phyloP scores from a whole-genome alignment of 2,329 filamentous ascomycete genomes.

The Colletotrichum salicis region DNA sequence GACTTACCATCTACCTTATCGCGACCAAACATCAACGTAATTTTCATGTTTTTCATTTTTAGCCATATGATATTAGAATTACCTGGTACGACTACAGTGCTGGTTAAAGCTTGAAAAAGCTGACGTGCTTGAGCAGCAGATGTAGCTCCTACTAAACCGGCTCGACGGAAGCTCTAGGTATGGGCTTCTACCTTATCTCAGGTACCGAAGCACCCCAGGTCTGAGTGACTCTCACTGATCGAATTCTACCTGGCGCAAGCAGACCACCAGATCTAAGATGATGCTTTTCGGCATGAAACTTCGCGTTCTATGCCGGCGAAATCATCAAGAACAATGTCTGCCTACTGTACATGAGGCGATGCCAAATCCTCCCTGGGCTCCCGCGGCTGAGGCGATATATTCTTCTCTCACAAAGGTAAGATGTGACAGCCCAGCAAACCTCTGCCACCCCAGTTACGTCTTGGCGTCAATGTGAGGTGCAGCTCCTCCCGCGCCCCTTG shows the following conservation, averaged over 20 bases:
- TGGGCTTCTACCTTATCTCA: too few relatives aligned
- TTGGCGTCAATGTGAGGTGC: constrained; percentile 78
- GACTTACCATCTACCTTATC: too few relatives aligned
- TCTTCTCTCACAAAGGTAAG: constrained; percentile 71
- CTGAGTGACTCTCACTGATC: background rate
- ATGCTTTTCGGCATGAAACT: background rate
- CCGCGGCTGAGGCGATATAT: background rate
- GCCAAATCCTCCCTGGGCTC: background rate
- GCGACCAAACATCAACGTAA: too few relatives aligned
- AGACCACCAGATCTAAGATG: too few relatives aligned
- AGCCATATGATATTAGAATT: too few relatives aligned
- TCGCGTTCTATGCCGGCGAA: background rate
- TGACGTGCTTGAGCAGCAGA: too few relatives aligned
- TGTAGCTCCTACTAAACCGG: too few relatives aligned
- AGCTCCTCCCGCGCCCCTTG: constrained; percentile 64
- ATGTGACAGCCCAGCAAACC: constrained; percentile 93
- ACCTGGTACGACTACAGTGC: too few relatives aligned
- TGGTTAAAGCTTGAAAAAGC: too few relatives aligned
- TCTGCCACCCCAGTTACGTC: constrained; percentile 87
- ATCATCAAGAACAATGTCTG: background rate
- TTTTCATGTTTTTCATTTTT: too few relatives aligned
- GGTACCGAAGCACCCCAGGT: background rate
- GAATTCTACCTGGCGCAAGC: background rate
- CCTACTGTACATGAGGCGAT: background rate
- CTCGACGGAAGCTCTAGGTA: too few relatives aligned